Evolutionary conservation across 768 basidiomycete species (phyloP), one percentile per base, ranked within the genome.

Genomic region (Psilocybe sp.): DNA sequence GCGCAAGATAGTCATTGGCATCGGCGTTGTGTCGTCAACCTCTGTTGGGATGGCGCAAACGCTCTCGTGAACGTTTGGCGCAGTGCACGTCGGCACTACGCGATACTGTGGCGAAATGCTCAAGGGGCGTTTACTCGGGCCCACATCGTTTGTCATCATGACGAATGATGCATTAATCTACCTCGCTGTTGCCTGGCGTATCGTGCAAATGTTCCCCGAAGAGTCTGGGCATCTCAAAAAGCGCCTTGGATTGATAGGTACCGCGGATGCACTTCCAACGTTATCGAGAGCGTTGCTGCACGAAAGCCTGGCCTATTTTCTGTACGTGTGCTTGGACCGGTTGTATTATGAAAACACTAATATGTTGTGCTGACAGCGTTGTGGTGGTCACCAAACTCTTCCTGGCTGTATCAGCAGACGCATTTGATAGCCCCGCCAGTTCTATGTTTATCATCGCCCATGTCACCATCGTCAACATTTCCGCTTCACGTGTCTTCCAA

Each of bases 131-230:
- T 62, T 58, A 34, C 50, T 57, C 2, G 55, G 46, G 1, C 55
- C 61, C 8, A 49, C 63, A 0, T 55, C 56, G 1, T 52, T 67
- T n/a, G 50, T 56, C 3, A 50, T 59, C 2, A 40, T 65, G 13
- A 44, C 66, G 16, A 57, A 64, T 35, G 71, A 71, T 37, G 64
- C 64, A 0, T 35, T 57, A 20, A 60, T 69, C 7, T 69, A 69
- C 46, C 15, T 64, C 15, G 60, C 66, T 7, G 63, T 73, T 10
- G 67, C 71, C 4, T 66, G 56, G 50, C 59, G 55, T 7, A 47
- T 70, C 1, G 56, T 56, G 44, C 28, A 53, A 3, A 45, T 51
- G 23, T 57, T 58, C 43, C 38, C 57, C 11, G 43, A 49, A n/a
- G 28, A 40, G 12, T 46, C 47, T 31, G 20, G 43, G 2, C 36